Conservation (phyloP, 805 yeast species). For the Candida easanensis region DNA sequence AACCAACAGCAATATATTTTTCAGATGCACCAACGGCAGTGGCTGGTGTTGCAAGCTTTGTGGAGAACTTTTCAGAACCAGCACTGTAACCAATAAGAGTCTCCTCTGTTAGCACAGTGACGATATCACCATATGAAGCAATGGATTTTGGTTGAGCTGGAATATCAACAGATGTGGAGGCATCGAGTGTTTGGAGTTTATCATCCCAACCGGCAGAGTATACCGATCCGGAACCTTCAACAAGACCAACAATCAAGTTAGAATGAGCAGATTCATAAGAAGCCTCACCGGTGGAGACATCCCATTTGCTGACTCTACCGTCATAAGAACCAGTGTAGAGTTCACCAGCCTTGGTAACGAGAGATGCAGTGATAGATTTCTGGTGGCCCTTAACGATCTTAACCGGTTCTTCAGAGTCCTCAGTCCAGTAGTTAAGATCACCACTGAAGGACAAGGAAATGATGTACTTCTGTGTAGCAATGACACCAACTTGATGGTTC, state of each 20-base stretch:
- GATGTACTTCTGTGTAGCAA: conserved; percentile 56
- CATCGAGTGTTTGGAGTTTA: conserved; percentile 43
- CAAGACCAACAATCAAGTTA: conserved; percentile 62
- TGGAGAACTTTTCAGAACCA: conserved; percentile 30
- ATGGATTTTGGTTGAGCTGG: conserved; percentile 51
- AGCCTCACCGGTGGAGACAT: conserved; percentile 34
- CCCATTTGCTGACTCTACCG: conserved; percentile 71
- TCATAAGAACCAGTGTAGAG: conserved; percentile 76
- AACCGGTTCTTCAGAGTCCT: conserved; percentile 32
- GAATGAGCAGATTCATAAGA: conserved; percentile 47
- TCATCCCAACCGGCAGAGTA: conserved; percentile 90
- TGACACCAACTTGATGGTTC: conserved; percentile 79
- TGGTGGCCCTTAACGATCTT: conserved; percentile 72
- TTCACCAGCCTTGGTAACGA: conserved; percentile 23
- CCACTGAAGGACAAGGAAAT: conserved; percentile 74
- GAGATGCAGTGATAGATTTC: conserved; percentile 66
- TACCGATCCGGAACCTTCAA: conserved; percentile 29
- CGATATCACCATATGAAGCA: conserved; percentile 33
- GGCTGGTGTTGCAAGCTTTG: conserved; percentile 37
- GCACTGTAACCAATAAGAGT: conserved; percentile 32
- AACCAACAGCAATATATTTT: conserved; percentile 48
- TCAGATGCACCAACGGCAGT: conserved; percentile 45
- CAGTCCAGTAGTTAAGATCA: conserved; percentile 56
- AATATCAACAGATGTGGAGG: conserved; percentile 31
- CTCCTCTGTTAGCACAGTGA: conserved; percentile 40